A percentile compares a stretch with the other conserved stretches of the same genome.
These are phyloP conservation scores for Chrysoporthe puriensis DNA, from an alignment of 2,329 filamentous ascomycete genomes.

Conservation along the genomic window DNA sequence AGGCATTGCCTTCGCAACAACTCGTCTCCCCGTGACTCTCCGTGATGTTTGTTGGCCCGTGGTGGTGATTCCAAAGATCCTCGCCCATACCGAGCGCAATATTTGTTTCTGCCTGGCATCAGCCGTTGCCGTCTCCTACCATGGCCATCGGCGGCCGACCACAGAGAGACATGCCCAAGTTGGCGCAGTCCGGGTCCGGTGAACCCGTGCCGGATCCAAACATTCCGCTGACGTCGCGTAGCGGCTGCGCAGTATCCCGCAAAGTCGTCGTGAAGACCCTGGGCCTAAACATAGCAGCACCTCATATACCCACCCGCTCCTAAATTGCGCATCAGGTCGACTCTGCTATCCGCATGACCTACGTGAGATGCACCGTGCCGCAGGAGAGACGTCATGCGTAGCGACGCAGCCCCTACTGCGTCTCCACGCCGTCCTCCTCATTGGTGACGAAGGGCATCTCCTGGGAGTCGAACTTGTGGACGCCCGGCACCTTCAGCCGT, in stretches of 20 bases:
- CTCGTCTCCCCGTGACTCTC: background rate
- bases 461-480: conserved; percentile 22
- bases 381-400: background rate
- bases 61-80: background rate
- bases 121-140: background rate
- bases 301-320: background rate
- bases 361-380: background rate
- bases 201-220: background rate
- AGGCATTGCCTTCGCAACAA: background rate
- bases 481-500: conserved; percentile 18
- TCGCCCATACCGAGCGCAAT: background rate
- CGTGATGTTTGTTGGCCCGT: background rate
- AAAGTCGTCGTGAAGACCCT: background rate
- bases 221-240: background rate
- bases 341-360: background rate
- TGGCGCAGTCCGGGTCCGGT: background rate
- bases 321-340: background rate
- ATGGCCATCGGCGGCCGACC: background rate
- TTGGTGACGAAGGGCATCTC: conserved; percentile 26
- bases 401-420: background rate
- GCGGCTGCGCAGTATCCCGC: background rate
- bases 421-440: conserved; percentile 22
- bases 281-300: background rate
- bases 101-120: background rate
- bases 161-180: background rate